Percentiles rank a stretch among this genome's conserved stretches.
phyloP scores from a whole-genome alignment of 176 grass and related monocot genomes.

The Hordeum marinum region DNA sequence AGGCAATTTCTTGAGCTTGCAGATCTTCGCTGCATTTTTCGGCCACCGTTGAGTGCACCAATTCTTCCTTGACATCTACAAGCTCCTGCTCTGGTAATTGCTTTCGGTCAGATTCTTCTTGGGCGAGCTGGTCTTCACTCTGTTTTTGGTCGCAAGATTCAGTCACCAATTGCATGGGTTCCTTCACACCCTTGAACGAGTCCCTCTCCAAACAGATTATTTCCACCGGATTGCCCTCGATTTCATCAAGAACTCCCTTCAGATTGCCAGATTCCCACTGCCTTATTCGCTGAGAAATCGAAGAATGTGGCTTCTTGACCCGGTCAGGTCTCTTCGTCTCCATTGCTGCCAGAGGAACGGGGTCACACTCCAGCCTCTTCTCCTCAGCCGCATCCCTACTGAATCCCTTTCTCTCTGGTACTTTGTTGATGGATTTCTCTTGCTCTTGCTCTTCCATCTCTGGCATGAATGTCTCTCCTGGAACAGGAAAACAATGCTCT shows the following conservation, averaged over 20 bases:
- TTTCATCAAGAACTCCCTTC: not conserved
- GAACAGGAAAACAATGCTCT: no score
- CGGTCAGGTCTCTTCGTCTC: slow-evolving; percentile 20
- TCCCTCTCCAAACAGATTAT: not conserved
- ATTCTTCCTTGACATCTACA: slow-evolving; percentile 21
- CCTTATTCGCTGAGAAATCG: slow-evolving; percentile 19
- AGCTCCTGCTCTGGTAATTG: not conserved
- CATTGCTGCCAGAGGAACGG: not conserved
- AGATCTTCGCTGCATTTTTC: not conserved
- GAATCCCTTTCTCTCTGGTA: not conserved
- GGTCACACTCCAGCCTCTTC: slow-evolving; percentile 39
- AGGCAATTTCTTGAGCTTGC: not conserved
- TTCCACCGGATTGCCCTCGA: no score
- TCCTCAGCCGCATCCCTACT: not conserved
- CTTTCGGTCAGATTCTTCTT: slow-evolving; percentile 10
- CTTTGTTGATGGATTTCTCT: not conserved
- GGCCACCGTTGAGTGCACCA: not conserved
- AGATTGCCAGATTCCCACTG: slow-evolving; percentile 32
- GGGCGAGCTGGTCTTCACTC: not conserved
- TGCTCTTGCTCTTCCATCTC: slow-evolving; percentile 19
- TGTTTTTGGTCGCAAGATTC: not conserved
- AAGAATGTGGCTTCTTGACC: not conserved
- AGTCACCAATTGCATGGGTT: not conserved
- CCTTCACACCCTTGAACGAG: not conserved
- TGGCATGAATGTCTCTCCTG: not conserved